These are phyloP conservation scores for Parastagonospora avenae DNA, from an alignment of 2,329 filamentous ascomycete genomes.

Conservation along the genomic window DNA sequence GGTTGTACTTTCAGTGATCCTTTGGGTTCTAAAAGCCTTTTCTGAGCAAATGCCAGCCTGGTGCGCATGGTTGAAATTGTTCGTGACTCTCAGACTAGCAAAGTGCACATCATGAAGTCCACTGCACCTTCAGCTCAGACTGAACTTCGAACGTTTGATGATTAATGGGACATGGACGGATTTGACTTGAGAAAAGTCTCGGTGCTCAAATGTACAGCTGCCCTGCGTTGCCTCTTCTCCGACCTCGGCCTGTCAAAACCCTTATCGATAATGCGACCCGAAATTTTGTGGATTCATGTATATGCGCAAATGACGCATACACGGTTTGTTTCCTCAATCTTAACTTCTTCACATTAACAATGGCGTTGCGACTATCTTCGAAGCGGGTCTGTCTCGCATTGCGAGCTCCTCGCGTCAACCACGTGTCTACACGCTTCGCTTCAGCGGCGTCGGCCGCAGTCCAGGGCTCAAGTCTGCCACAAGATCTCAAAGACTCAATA, in stretches of 20 bases:
- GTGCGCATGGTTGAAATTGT: too few species aligned
- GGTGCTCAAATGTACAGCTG: neutral
- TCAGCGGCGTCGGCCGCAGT: conserved; percentile 46
- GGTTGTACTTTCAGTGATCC: too few species aligned
- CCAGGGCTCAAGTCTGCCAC: conserved; percentile 48
- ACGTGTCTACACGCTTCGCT: conserved; percentile 42
- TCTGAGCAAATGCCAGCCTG: too few species aligned
- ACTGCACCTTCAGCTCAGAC: neutral
- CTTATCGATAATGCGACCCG: conserved; percentile 14
- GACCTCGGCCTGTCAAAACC: conserved; percentile 19
- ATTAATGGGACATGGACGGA: neutral
- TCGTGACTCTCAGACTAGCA: too few species aligned
- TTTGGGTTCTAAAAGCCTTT: too few species aligned
- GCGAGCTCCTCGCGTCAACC: conserved; percentile 29
- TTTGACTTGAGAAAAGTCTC: neutral
- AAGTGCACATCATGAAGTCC: too few species aligned
- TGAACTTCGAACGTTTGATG: neutral
- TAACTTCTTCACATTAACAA: conserved; percentile 15
- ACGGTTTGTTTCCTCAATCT: conserved; percentile 6
- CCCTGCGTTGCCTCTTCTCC: conserved; percentile 8
- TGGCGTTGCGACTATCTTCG: conserved; percentile 41
- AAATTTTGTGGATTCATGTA: conserved; percentile 20
- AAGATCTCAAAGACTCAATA: conserved; percentile 49
- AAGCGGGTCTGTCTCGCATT: conserved; percentile 30
- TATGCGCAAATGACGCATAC: conserved; percentile 12